Percentiles rank a stretch among this genome's conserved stretches.
phyloP scores from a whole-genome alignment of 768 basidiomycete species.

The Mycena capillaripes region DNA sequence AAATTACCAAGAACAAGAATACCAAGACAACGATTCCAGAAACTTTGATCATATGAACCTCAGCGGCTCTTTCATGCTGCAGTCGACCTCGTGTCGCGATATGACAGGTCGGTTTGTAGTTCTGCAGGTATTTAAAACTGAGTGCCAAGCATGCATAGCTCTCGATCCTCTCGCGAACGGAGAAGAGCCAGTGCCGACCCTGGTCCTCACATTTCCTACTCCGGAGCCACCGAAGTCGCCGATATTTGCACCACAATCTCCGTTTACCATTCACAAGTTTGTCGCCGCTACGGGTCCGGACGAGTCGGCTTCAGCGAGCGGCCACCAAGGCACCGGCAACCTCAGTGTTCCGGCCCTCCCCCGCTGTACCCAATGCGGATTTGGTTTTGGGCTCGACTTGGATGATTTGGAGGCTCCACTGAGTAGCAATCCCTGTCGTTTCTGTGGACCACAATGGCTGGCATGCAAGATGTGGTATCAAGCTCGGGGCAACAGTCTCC shows the following conservation, averaged over 20 bases:
- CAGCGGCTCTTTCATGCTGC: constrained; percentile 35
- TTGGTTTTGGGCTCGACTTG: constrained; percentile 35
- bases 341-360: constrained; percentile 35
- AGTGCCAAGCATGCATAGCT: neutral
- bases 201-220: constrained; percentile 50
- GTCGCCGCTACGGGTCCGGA: constrained; percentile 14
- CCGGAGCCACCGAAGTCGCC: constrained; percentile 45
- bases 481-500: constrained; percentile 19
- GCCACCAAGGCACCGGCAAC: neutral
- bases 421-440: constrained; percentile 28
- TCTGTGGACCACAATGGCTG: constrained; percentile 39
- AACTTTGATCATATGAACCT: constrained; percentile 40
- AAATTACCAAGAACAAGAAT: constrained; percentile 8
- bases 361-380: constrained; percentile 37
- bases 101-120: constrained; percentile 5
- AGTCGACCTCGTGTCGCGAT: constrained; percentile 33
- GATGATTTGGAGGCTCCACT: constrained; percentile 31
- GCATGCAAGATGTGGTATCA: constrained; percentile 40
- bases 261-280: constrained; percentile 29
- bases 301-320: neutral
- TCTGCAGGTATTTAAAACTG: neutral
- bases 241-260: constrained; percentile 33
- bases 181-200: constrained; percentile 41
- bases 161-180: constrained; percentile 6
- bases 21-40: constrained; percentile 31